Conservation (phyloP, 352 stramenopile genomes). For the Aphanomyces invadans region DNA sequence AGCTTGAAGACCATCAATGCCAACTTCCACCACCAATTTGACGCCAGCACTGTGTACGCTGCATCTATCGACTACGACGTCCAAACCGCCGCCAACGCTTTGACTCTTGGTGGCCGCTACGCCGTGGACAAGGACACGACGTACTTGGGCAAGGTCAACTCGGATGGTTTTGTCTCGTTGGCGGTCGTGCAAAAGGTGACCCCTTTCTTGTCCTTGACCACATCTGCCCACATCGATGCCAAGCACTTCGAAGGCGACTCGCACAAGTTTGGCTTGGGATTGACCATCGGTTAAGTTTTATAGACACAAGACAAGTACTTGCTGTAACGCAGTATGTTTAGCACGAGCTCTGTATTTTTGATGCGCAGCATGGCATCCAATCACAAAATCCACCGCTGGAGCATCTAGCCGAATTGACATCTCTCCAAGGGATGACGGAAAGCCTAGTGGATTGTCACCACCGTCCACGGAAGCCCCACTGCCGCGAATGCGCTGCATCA, state of each 20-base stretch:
- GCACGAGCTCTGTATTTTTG: not conserved
- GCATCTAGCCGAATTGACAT: no score
- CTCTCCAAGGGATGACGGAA: no score
- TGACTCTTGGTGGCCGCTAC: conserved; percentile 68
- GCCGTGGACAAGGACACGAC: conserved; percentile 68
- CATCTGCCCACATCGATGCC: conserved; percentile 70
- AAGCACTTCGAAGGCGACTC: conserved; percentile 82
- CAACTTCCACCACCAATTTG: conserved; percentile 79
- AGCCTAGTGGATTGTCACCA: no score
- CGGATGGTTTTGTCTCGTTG: conserved; percentile 68
- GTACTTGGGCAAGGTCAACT: conserved; percentile 78
- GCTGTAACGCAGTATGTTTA: not conserved
- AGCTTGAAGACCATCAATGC: conserved; percentile 68
- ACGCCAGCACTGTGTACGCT: conserved; percentile 64
- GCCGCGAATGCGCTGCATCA: no score
- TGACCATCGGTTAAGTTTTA: conserved; percentile 61
- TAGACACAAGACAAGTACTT: conserved; percentile 7
- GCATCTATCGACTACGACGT: conserved; percentile 78
- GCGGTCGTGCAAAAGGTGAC: conserved; percentile 71
- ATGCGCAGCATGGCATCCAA: no score
- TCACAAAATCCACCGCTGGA: no score
- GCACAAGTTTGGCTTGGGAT: conserved; percentile 76
- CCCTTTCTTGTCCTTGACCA: conserved; percentile 62
- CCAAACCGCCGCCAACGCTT: conserved; percentile 70
- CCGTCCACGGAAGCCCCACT: no score